A percentile compares a stretch with the other conserved stretches of the same genome.
These are phyloP conservation scores for Erigeron philadelphicus DNA, from an alignment of 140 eudicot species.

Conservation along the genomic window DNA sequence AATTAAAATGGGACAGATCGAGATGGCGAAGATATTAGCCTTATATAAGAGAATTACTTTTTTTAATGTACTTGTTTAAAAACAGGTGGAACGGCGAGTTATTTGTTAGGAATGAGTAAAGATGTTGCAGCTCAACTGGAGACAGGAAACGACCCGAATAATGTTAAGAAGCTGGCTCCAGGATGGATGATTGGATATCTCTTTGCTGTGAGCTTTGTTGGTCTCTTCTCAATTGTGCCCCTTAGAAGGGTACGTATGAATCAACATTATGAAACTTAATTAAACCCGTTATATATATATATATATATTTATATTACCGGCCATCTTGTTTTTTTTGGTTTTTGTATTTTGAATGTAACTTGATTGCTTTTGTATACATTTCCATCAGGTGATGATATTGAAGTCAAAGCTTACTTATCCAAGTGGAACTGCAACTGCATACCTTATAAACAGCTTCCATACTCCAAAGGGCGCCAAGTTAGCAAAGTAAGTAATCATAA, in stretches of 20 bases:
- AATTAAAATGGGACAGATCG: too few species aligned
- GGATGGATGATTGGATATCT: conserved; percentile 47
- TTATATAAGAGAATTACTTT: too few species aligned
- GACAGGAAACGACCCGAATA: conserved; percentile 36
- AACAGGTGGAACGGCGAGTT: conserved; percentile 45
- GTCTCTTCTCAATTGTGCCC: conserved; percentile 44
- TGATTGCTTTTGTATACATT: not conserved
- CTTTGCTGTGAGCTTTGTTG: conserved; percentile 41
- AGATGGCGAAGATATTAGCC: too few species aligned
- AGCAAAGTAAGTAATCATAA: conserved; percentile 37
- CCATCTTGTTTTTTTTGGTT: not conserved
- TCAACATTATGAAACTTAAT: not conserved
- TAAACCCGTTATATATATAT: too few species aligned
- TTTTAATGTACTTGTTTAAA: not conserved
- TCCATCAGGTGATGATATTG: conserved; percentile 43
- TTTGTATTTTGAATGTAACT: not conserved
- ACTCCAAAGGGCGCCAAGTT: conserved; percentile 51
- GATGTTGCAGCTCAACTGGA: conserved; percentile 35
- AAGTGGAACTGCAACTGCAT: conserved; percentile 57
- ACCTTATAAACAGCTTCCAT: conserved; percentile 55
- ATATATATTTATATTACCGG: too few species aligned
- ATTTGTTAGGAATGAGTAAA: conserved; percentile 44
- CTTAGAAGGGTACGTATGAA: conserved; percentile 32
- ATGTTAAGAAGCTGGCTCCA: conserved; percentile 44
- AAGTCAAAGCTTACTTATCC: conserved; percentile 49